Conservation (phyloP, 2,329 filamentous ascomycete genomes). For the Balansia obtecta region DNA sequence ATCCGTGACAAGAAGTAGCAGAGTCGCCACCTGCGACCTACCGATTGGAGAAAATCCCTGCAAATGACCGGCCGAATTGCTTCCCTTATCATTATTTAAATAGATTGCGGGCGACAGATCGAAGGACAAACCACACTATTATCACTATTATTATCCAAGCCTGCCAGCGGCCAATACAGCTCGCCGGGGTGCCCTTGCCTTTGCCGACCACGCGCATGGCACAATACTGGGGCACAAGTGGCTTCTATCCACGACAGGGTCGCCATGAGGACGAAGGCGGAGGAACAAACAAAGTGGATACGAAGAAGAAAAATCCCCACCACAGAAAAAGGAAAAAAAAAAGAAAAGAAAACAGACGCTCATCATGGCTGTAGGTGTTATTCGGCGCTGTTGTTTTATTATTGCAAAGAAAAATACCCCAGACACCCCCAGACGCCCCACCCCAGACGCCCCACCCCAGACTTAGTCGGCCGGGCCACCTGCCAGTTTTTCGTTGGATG, state of each 20-base stretch:
- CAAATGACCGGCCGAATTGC: too few species aligned
- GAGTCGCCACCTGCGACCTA: too few species aligned
- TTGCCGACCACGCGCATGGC: background rate
- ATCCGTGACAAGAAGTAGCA: too few species aligned
- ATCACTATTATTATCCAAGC: background rate
- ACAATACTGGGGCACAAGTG: background rate
- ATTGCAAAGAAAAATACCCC: too few species aligned
- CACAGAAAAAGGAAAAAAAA: too few species aligned
- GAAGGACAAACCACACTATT: background rate
- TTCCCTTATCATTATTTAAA: too few species aligned
- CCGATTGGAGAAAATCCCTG: too few species aligned
- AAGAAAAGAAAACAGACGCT: background rate
- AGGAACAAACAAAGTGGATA: background rate
- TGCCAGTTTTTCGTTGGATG: background rate
- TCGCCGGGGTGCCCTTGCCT: background rate
- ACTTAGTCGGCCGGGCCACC: background rate
- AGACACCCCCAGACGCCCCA: background rate
- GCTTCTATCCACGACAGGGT: background rate
- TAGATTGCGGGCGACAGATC: too few species aligned
- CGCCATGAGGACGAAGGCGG: background rate
- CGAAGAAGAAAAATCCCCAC: background rate
- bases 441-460: background rate
- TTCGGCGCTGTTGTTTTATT: too few species aligned
- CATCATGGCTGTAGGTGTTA: background rate
- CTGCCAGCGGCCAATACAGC: background rate